A percentile compares a stretch with the other conserved stretches of the same genome.
Conservation (phyloP, 2,329 filamentous ascomycete genomes). For the Aspergillus sp. region DNA sequence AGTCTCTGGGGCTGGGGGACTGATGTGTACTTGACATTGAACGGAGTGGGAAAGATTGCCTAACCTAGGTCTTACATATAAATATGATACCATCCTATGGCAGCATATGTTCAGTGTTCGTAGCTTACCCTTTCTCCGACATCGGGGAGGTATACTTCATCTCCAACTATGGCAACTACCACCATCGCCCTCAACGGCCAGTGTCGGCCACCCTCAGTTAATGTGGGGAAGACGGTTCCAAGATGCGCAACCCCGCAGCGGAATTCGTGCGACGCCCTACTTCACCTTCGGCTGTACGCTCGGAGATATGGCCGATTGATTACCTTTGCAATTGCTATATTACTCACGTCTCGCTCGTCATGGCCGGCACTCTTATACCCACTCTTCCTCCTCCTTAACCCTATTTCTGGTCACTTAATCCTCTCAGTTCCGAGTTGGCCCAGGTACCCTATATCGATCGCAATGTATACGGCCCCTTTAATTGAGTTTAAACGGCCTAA, state of each 20-base stretch:
- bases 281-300: neutral
- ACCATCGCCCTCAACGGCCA: no score
- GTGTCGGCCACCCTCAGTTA: no score
- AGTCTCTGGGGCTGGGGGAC: constrained; percentile 91
- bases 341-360: neutral
- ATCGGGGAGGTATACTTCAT: neutral
- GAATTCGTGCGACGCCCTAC: constrained; percentile 9
- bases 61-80: neutral
- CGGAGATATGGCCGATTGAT: constrained; percentile 7
- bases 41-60: constrained; percentile 57
- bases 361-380: neutral
- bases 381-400: neutral
- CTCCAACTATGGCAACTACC: no score
- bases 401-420: neutral
- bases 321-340: neutral
- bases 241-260: constrained; percentile 12
- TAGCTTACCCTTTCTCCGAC: neutral
- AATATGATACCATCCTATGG: neutral
- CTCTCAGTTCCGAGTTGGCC: neutral
- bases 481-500: neutral
- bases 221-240: neutral
- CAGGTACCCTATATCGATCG: neutral
- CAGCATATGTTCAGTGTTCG: neutral
- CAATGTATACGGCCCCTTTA: neutral
- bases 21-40: constrained; percentile 64